Base-by-base conservation (phyloP, 1,284 basidiomycete genomes). In the Fomitopsis pinicola region DNA sequence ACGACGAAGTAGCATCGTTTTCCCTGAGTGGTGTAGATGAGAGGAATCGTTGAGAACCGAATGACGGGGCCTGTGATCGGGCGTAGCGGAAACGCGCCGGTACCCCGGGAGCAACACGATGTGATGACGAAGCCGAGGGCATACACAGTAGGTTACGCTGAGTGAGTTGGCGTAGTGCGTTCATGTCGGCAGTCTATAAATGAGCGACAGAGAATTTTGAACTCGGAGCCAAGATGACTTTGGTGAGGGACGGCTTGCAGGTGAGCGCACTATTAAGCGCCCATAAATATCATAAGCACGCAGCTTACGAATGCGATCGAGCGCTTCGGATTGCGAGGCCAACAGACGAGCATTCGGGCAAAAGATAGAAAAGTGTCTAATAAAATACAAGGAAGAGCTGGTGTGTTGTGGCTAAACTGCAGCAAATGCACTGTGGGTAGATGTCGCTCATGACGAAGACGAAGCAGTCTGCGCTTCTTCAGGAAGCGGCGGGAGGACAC, bases 401-500 rank as follows among this genome's bases (percentile, higher is more conserved):
- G 28, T 28, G 28, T 30, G 48, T 7, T 28, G 28, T 33, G 48
- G 8, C 28, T 50, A 54, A 36, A 38, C 10, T 54, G 38, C 52
- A 54, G 52, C 19, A 54, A n/a, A 54, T 36, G 48, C 28, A 33
- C 36, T 22, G 52, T 8, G 12, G 9, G 52, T 22, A 54, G 15
- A n/a, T 10, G n/a, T 22, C 9, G 35, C 35, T 38, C 19, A 54
- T 38, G 35, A 22, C 8, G 52, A 54, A 5, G 36, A 22, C 35
- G 52, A 38, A 8, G 52, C 7, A 19, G 52, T 15, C 8, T 61
- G 28, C 12, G 67, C 59, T 26, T 66, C 60, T 36, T 68, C 65
- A 36, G 65, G 68, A 33, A 72, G 65, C 12, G 70, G 67, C 36
- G 82, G 83, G 61, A 94, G 84, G 61, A 97, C 76, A 17, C 85